phyloP scores from a whole-genome alignment of 495 filamentous ascomycete species.

The Penicillium goetzii region DNA sequence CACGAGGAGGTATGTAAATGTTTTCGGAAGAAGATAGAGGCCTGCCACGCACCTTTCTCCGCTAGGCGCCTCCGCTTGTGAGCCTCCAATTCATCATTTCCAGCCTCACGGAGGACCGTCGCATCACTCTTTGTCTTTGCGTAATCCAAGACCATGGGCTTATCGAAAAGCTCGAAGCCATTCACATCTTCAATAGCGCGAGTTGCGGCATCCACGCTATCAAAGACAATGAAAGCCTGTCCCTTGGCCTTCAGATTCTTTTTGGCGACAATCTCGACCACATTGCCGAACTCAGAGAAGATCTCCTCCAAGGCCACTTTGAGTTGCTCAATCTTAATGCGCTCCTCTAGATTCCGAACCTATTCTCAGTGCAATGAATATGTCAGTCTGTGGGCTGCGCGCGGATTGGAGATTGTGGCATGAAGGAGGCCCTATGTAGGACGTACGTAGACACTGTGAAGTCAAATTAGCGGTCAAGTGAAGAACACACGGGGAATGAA shows the following conservation, averaged over 20 bases:
- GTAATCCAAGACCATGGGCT: constrained; percentile 86
- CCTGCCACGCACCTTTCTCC: constrained; percentile 74
- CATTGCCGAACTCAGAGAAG: constrained; percentile 87
- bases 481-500: neutral
- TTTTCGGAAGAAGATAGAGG: neutral
- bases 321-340: constrained; percentile 79
- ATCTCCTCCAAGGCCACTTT: constrained; percentile 74
- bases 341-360: constrained; percentile 92
- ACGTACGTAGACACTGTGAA: constrained; percentile 57
- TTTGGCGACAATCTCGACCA: constrained; percentile 93
- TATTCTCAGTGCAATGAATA: constrained; percentile 39
- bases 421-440: constrained; percentile 22
- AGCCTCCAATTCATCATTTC: constrained; percentile 78
- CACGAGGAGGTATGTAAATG: too few relatives aligned
- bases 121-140: constrained; percentile 88
- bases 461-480: constrained; percentile 25
- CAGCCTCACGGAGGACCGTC: constrained; percentile 73
- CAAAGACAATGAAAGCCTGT: constrained; percentile 96
- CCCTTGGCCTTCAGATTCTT: constrained; percentile 90
- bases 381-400: constrained; percentile 25
- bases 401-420: constrained; percentile 18
- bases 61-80: constrained; percentile 86
- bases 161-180: constrained; percentile 92
- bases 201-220: constrained; percentile 71
- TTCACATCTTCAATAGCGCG: constrained; percentile 87